Evolutionary conservation across 2,329 filamentous ascomycete species (phyloP).

Genomic region (Ascochyta lentis): DNA sequence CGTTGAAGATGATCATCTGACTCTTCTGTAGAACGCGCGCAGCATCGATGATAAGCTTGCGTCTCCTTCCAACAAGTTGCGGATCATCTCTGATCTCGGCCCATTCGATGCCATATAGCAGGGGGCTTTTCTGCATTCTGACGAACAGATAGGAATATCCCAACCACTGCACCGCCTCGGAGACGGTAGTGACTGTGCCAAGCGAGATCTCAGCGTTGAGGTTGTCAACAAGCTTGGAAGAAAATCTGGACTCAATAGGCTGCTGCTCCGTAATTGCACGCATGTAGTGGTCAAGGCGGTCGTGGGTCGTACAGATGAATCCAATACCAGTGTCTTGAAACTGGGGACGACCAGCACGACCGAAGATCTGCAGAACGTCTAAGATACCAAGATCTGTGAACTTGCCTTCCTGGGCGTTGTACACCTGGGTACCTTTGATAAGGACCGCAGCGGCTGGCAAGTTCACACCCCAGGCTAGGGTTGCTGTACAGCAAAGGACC

Average conservation of each 20-base stretch:
- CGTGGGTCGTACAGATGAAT: slow-evolving; percentile 96
- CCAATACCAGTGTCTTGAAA: slow-evolving; percentile 98
- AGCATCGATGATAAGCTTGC: slow-evolving; percentile 86
- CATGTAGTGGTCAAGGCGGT: slow-evolving; percentile 89
- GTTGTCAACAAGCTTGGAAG: slow-evolving; percentile 91
- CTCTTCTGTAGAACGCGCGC: slow-evolving; percentile 86
- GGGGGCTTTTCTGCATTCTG: slow-evolving; percentile 89
- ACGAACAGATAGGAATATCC: slow-evolving; percentile 98
- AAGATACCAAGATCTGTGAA: slow-evolving; percentile 96
- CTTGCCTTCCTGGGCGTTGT: slow-evolving; percentile 94
- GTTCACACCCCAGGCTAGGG: slow-evolving; percentile 98
- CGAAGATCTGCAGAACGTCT: slow-evolving; percentile 97
- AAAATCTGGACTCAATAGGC: slow-evolving; percentile 97
- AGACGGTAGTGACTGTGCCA: slow-evolving; percentile 92
- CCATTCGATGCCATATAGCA: slow-evolving; percentile 95
- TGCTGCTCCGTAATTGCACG: slow-evolving; percentile 93
- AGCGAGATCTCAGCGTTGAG: slow-evolving; percentile 93
- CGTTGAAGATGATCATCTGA: slow-evolving; percentile 99
- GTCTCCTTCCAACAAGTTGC: slow-evolving; percentile 81
- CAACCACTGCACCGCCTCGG: slow-evolving; percentile 95
- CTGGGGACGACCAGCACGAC: slow-evolving; percentile 95
- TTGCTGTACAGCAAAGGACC: slow-evolving; percentile 97
- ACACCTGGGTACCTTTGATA: slow-evolving; percentile 97
- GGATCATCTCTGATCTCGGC: slow-evolving; percentile 88
- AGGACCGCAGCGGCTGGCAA: slow-evolving; percentile 94